A percentile compares a stretch with the other conserved stretches of the same genome.
Evolutionary conservation across 1,284 basidiomycete genomes (phyloP).

Genomic region (Chondrostereum purpureum): DNA sequence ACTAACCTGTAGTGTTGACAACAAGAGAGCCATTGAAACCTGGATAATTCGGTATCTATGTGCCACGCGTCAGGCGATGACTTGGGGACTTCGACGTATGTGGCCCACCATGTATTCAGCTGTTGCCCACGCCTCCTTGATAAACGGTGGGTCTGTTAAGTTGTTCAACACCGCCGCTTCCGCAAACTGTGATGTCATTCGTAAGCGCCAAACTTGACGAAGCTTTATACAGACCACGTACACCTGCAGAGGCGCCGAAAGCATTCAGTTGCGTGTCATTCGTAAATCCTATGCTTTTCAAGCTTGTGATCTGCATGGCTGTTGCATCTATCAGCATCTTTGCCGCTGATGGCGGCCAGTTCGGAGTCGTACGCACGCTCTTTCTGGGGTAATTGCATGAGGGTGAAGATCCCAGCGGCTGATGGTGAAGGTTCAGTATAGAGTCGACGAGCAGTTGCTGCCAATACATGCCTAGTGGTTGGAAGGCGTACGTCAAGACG

Average conservation of each 20-base stretch:
- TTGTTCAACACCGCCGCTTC: constrained; percentile 31
- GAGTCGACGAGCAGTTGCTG: not conserved
- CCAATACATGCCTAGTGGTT: constrained; percentile 37
- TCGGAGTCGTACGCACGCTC: constrained; percentile 22
- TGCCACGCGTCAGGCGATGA: too few relatives aligned
- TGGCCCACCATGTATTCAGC: constrained; percentile 29
- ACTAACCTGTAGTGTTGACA: constrained; percentile 38
- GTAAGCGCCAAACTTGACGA: too few relatives aligned
- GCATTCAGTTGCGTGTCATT: constrained; percentile 39
- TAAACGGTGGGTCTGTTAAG: constrained; percentile 13
- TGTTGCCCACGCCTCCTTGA: constrained; percentile 7
- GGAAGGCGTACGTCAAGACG: constrained; percentile 35
- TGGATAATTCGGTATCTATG: constrained; percentile 31
- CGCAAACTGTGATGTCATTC: constrained; percentile 34
- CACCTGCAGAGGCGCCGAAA: constrained; percentile 55
- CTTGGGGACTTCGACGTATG: too few relatives aligned
- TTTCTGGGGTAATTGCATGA: constrained; percentile 32
- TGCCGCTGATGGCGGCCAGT: too few relatives aligned
- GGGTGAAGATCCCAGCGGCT: constrained; percentile 51
- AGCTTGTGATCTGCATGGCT: constrained; percentile 28
- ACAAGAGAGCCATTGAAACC: constrained; percentile 46
- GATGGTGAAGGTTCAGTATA: not conserved
- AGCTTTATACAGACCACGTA: too few relatives aligned
- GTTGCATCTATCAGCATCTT: constrained; percentile 27
- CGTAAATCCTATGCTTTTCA: constrained; percentile 33